A percentile compares a stretch with the other conserved stretches of the same genome.
These are phyloP conservation scores for Blastobotrys niveus DNA, from an alignment of 1,139 yeast species.

Conservation along the genomic window DNA sequence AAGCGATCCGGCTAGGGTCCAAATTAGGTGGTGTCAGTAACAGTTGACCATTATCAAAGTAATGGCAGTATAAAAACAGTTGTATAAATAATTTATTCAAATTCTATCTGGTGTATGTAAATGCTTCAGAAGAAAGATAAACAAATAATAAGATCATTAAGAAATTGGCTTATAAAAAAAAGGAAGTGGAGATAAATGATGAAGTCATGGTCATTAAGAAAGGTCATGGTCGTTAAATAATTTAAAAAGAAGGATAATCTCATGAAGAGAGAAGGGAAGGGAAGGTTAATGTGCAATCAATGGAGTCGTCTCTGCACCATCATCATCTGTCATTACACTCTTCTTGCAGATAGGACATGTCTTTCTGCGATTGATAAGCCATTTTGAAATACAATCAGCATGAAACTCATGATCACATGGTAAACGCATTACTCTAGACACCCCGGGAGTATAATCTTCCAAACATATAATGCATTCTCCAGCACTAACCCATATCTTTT, in stretches of 20 bases:
- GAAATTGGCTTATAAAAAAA: no score
- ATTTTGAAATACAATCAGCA: constrained; percentile 37
- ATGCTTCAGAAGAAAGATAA: no score
- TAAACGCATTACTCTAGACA: constrained; percentile 34
- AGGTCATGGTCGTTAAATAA: not conserved
- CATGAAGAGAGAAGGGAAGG: not conserved
- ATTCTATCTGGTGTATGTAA: no score
- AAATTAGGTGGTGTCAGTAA: constrained; percentile 1
- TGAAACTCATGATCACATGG: constrained; percentile 45
- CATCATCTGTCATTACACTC: constrained; percentile 19
- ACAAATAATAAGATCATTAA: no score
- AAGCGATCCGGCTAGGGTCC: constrained; percentile 15
- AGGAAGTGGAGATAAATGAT: no score
- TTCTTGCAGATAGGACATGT: constrained; percentile 23
- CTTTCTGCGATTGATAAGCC: constrained; percentile 37
- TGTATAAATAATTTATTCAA: no score
- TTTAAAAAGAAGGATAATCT: not conserved
- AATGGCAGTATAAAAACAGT: no score
- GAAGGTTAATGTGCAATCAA: constrained; percentile 12
- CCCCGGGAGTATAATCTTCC: constrained; percentile 37
- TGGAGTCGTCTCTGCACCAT: constrained; percentile 21
- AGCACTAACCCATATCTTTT: constrained; percentile 31
- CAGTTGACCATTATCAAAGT: no score
- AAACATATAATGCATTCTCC: constrained; percentile 41
- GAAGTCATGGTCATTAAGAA: no score